Evolutionary conservation across 495 filamentous ascomycete species (phyloP), one percentile per base, ranked within the genome.

Genomic region (Neurospora sp.): DNA sequence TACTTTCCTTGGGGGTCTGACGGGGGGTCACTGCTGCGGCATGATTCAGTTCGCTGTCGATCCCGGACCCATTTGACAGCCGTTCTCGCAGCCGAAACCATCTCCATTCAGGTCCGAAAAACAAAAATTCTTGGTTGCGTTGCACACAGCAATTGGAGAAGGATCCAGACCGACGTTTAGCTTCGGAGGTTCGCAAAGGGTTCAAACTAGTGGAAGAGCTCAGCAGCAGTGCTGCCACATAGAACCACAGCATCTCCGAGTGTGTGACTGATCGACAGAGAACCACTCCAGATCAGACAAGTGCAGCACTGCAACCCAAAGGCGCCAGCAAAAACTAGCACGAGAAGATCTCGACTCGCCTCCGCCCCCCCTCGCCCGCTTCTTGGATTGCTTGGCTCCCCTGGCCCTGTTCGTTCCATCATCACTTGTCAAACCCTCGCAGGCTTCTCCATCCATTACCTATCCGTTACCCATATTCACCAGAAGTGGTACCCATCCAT

Each of bases 291-390:
- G 46, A 41, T 27, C 27, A 27, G 48, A 66, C 40, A 71, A 41
- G 68, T 69, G 70, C 73, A 72, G 73, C 48, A 68, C 73, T 69
- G 70, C 48, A 68, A 68, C 70, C 16, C 27, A 71, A 40, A 39
- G 40, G 40, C 70, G 42, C 39, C 72, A 42, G 40, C 31, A 42
- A 70, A 46, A 73, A 41, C 72, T 48, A 72, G 73, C 66, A 73
- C 69, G 70, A 75, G 76, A 46, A 71, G 74, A 78, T 78, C 78
- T 80, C 77, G 79, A 80, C 79, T 80, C 78, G 74, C 59, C 73
- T 59, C 66, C 41, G 72, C 76, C 74, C 77, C 77, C 77, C 77
- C 77, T 27, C 37, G 18, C 53, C 53, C 27, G 53, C 53, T 37
- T 18, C 14, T 66, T 9, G 27, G 53, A 18, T 66, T 66, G 53